Conservation (phyloP, 306 rosid species). For the Myrica gale region DNA sequence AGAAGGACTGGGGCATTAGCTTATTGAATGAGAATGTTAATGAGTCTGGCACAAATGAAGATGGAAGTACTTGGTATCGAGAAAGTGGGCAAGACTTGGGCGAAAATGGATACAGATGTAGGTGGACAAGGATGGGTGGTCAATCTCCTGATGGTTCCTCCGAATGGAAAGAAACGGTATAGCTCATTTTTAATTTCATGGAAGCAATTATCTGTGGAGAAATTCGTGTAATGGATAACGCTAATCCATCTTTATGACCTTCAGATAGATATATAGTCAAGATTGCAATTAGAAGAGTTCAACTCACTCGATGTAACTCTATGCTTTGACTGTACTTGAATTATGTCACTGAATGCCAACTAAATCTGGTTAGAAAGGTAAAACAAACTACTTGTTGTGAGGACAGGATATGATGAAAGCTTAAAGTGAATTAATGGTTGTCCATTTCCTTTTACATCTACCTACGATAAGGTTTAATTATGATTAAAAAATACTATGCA, state of each 20-base stretch:
- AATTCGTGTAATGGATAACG: slow-evolving; percentile 15
- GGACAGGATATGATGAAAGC: slow-evolving; percentile 5
- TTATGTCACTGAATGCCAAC: neutral
- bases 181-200: neutral
- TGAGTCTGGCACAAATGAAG: slow-evolving; percentile 91
- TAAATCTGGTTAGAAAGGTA: slow-evolving; percentile 1
- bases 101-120: slow-evolving; percentile 88
- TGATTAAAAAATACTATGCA: slow-evolving; percentile 16
- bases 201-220: slow-evolving; percentile 21
- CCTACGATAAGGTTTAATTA: no score
- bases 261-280: no score
- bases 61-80: slow-evolving; percentile 89
- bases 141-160: slow-evolving; percentile 68
- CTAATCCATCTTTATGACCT: neutral
- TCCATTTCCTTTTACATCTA: neutral
- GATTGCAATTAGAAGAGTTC: neutral
- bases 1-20: slow-evolving; percentile 96
- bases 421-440: neutral
- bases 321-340: neutral
- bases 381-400: slow-evolving; percentile 10
- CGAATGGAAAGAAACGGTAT: slow-evolving; percentile 96
- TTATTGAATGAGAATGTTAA: slow-evolving; percentile 66
- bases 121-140: slow-evolving; percentile 99
- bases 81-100: slow-evolving; percentile 87
- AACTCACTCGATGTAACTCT: neutral